Evolutionary conservation across 148 eudicot species (phyloP).

Genomic region (Chenopodium suecicum): DNA sequence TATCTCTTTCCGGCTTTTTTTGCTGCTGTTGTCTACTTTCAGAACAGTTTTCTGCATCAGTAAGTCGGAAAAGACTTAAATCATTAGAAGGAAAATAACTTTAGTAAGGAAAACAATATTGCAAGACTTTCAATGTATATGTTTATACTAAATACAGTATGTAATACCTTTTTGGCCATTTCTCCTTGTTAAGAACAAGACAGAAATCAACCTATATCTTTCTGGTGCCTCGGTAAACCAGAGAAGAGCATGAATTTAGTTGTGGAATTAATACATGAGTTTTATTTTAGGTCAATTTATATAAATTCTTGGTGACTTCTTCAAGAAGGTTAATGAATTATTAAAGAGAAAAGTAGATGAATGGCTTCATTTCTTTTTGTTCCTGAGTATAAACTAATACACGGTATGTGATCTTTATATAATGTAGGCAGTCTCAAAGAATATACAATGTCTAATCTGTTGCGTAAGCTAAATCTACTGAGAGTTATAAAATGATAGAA

Average conservation of each 20-base stretch:
- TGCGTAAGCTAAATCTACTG: neutral
- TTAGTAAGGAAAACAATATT: neutral
- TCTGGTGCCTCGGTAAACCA: neutral
- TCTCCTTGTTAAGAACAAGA: neutral
- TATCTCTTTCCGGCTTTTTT: slow-evolving; percentile 21
- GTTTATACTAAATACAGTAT: too few relatives aligned
- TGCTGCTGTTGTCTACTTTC: slow-evolving; percentile 21
- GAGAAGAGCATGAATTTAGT: neutral
- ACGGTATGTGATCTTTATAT: neutral
- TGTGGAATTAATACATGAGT: neutral
- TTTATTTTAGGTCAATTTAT: neutral
- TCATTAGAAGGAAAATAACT: too few relatives aligned
- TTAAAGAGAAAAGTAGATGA: neutral
- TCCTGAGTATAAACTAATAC: neutral
- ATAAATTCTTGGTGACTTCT: neutral
- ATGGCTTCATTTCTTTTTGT: slow-evolving; percentile 1
- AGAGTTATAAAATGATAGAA: neutral
- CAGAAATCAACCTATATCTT: neutral
- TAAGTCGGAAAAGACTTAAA: too few relatives aligned
- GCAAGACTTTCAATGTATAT: neutral
- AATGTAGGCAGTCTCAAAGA: neutral
- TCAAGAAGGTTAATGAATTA: neutral
- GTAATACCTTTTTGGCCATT: slow-evolving; percentile 31
- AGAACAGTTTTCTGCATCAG: slow-evolving; percentile 26
- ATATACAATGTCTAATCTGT: neutral